Base-by-base conservation (phyloP, 176 grass and related monocot species). In the Hyparrhenia diplandra region DNA sequence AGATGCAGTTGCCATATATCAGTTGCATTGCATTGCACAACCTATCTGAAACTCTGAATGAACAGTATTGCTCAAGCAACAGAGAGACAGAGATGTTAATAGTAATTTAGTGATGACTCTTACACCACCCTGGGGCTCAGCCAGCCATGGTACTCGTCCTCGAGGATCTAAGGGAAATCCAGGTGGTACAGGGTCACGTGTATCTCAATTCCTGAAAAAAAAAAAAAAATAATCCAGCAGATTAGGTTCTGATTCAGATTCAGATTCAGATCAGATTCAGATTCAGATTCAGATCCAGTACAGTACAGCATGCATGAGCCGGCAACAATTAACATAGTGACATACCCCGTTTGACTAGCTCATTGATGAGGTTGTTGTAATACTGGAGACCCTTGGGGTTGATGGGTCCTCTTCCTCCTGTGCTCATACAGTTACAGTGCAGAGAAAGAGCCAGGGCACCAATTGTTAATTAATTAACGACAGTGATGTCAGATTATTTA, bases 71-170 rank as follows among this genome's bases (percentile, higher is more conserved):
- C 31, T 32, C 2, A 32, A 32, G 31, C 31, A 32, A 32, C 31
- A 32, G 31, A 4, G 31, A 32, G 31, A 32, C 31, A 32, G n/a
- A 20, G 54, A 58, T 54, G 2, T n/a, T 54, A 52, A 18, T 5
- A 46, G n/a, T n/a, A n/a, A n/a, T n/a, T n/a, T n/a, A 36, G 35
- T 36, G 0, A 2, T 3, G 8, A 31, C 28, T 91, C 84, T 89
- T 94, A 97, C 95, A 98, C 87, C 64, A 94, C 78, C 80, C 91
- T 84, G 23, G 86, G 81, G 74, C 90, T 98, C 11, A 92, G 52
- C 92, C 89, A 94, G 21, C 95, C 95, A 55, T 73, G 78, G 61
- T 98, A 98, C 66, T 94, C 86, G 81, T 98, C 95, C 69, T 98
- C 89, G 11, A 98, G 78, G 59, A 85, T 71, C 79, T 98, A 81